Evolutionary conservation across 768 basidiomycete species (phyloP).

Genomic region (Tulasnella sp.): DNA sequence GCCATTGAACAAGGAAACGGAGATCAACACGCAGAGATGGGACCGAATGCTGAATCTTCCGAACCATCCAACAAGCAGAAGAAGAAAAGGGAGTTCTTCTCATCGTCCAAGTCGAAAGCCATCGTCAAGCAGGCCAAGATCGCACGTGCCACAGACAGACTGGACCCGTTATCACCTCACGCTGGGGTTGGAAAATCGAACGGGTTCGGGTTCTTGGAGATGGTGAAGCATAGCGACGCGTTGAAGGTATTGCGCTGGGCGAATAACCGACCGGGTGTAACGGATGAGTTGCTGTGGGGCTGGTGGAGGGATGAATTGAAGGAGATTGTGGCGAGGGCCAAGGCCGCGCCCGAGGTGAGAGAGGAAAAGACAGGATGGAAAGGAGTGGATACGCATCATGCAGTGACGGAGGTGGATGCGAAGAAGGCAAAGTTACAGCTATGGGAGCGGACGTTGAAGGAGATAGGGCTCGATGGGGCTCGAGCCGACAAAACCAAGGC

Average conservation of each 20-base stretch:
- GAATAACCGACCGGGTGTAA: slow-evolving; percentile 72
- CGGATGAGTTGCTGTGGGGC: slow-evolving; percentile 43
- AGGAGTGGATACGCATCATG: slow-evolving; percentile 28
- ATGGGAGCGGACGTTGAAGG: slow-evolving; percentile 44
- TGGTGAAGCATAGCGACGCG: slow-evolving; percentile 79
- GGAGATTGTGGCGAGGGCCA: slow-evolving; percentile 27
- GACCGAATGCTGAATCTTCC: not conserved
- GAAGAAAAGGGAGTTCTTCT: slow-evolving; percentile 11
- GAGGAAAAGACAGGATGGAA: slow-evolving; percentile 54
- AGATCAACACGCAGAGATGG: slow-evolving; percentile 23
- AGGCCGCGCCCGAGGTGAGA: slow-evolving; percentile 24
- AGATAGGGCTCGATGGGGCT: slow-evolving; percentile 22
- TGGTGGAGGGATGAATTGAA: slow-evolving; percentile 78
- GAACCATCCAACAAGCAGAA: slow-evolving; percentile 11
- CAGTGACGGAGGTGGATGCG: slow-evolving; percentile 35
- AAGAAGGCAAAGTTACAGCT: slow-evolving; percentile 41
- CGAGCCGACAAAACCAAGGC: slow-evolving; percentile 26
- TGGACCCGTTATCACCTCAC: slow-evolving; percentile 77
- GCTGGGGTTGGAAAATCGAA: slow-evolving; percentile 81
- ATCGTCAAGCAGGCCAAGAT: slow-evolving; percentile 83
- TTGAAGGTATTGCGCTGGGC: slow-evolving; percentile 86
- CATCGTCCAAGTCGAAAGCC: slow-evolving; percentile 20
- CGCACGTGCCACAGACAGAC: slow-evolving; percentile 47
- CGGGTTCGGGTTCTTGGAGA: slow-evolving; percentile 93
- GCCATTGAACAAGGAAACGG: slow-evolving; percentile 19